Base-by-base conservation (phyloP, 2,329 filamentous ascomycete genomes). In the Didymella segeticola region DNA sequence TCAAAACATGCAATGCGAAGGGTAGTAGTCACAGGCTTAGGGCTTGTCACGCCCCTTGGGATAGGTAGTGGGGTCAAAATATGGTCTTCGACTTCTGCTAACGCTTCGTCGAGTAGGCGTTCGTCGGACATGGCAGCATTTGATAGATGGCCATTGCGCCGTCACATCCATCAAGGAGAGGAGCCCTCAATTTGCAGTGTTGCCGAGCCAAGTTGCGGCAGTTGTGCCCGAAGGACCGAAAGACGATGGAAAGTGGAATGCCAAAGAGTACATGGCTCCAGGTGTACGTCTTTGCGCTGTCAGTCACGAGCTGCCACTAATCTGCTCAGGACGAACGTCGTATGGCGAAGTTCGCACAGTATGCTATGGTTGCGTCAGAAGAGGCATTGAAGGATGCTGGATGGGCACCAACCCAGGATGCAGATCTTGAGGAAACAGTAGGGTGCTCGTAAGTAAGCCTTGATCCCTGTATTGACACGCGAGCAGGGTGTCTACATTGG, bases 261-360 rank as follows among this genome's bases (percentile, higher is more conserved):
- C 74, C 1, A 77, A 73, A 56, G 79, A 82, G 55, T 80, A 78
- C 75, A 61, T 82, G 17, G 69, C 41, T 33, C 62, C 31, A 26
- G 37, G 39, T 1, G 23, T 33, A 19, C 25, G 30, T 34, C 34
- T 5, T 22, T 0, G 5, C 2, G 7, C 19, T 9, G 5, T 3
- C 27, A 19, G n/a, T 10, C 4, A 30, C 14, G 47, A 55, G 20
- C 29, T 26, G 9, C 17, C 11, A 14, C 47, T 50, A 22, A 50
- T 3, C 2, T 17, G 23, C 27, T 1, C 57, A 86, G 83, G 85
- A 88, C 58, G 79, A 84, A 66, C 85, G 92, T 4, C 89, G 91
- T 68, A 96, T 96, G 87, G 92, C 95, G n/a, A 82, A 80, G 20
- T 98, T 98, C 71, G 85, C 92, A 4, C 93, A 98, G 74, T 98